Base-by-base conservation (phyloP, 2,329 filamentous ascomycete species). In the Fusarium sterilihyphosum region DNA sequence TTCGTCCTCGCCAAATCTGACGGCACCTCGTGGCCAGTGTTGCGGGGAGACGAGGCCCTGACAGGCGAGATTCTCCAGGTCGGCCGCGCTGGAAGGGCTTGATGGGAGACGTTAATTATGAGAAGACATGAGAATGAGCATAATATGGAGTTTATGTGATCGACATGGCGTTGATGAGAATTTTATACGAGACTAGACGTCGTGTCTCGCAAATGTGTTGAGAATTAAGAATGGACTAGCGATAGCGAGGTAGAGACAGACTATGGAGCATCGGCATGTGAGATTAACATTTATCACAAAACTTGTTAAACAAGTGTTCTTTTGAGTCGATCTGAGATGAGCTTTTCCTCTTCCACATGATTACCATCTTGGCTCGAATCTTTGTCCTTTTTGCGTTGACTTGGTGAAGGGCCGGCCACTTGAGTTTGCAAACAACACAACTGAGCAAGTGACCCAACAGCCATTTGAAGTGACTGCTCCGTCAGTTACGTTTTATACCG, bases 41-140 rank as follows among this genome's bases (percentile, higher is more conserved):
- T 98, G 79, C 89, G 94, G 70, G 93, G 91, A 67, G 94, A 96
- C 78, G 94, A 98, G 76, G 83, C 85, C 64, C 80, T 84, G 70
- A 90, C 87, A 16, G 89, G 89, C 11, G 93, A 97, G 85, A 97
- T 98, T 78, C 91, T 98, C 74, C 96, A 99, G 84, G 88, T 97
- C 73, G 96, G 96, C 20, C 88, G 91, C 74, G 95, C 96, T 58
- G 94, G 92, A 40, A 86, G 88, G 66, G 89, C 73, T 64, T 70
- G 57, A 61, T 41, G 26, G 26, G 16, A 38, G n/a, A 24, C 26
- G 22, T 16, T 16, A 53, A 33, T 33, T 37, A 74, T 22, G 43
- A 50, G 35, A 46, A 44, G 20, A 65, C 26, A 35, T 29, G 59
- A 58, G 33, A 65, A 54, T 62, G 53, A 71, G 78, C 61, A 70